phyloP scores from a whole-genome alignment of 192 early-diverging fungal species.

The Coemansia sp. region DNA sequence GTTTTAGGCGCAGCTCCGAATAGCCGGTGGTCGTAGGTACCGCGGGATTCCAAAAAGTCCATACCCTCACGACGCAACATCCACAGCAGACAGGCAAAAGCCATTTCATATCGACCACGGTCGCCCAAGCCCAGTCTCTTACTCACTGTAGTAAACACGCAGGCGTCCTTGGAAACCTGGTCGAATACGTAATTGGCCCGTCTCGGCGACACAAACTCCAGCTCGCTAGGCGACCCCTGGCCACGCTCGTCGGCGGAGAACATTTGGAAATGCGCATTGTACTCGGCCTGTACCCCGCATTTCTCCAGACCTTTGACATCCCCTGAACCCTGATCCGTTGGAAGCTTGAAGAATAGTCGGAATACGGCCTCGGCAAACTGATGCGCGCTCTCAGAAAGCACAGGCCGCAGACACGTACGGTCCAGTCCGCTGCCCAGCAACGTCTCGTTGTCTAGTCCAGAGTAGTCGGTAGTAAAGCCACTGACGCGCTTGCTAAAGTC shows the following conservation, averaged over 20 bases:
- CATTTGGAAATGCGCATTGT: neutral
- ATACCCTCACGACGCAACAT: conserved; percentile 5
- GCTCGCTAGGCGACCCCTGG: neutral
- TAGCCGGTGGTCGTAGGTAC: neutral
- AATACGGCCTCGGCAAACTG: conserved; percentile 2
- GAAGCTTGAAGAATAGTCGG: conserved; percentile 6
- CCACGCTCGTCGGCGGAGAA: conserved; percentile 1
- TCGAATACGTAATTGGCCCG: neutral
- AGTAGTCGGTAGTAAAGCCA: neutral
- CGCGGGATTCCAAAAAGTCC: neutral
- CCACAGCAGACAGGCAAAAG: conserved; percentile 4
- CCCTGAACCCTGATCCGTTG: neutral
- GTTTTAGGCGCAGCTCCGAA: neutral
- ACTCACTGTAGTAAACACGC: neutral
- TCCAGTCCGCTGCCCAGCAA: neutral
- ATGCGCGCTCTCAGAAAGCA: neutral
- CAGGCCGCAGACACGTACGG: conserved; percentile 1
- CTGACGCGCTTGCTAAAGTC: neutral
- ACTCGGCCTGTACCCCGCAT: neutral
- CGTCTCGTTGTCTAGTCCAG: neutral
- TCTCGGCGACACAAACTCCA: conserved; percentile 13
- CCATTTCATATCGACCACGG: conserved; percentile 3
- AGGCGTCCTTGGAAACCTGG: neutral
- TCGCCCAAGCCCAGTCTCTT: neutral
- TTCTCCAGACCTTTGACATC: neutral